Evolutionary conservation across 2,329 filamentous ascomycete genomes (phyloP).

Genomic region (Shiraia bambusicola): DNA sequence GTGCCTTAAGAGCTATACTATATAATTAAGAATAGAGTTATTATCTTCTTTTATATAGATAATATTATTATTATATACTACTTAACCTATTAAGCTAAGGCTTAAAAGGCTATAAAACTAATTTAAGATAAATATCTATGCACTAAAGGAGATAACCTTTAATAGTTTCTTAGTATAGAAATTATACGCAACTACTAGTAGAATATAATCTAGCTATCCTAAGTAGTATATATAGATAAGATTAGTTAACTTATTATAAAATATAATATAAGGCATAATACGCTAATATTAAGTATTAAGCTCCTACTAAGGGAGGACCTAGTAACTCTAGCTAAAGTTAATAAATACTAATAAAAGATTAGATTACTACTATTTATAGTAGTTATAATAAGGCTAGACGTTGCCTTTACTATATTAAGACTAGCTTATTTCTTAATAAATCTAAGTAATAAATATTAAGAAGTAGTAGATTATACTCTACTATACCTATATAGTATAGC

Average conservation of each 20-base stretch:
- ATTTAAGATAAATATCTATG: slow-evolving; percentile 3
- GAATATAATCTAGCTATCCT: not conserved
- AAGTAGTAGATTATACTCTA: too few relatives aligned
- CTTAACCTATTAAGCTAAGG: not conserved
- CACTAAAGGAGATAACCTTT: slow-evolving; percentile 3
- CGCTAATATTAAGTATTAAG: too few relatives aligned
- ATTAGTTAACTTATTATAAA: not conserved
- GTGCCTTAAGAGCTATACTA: slow-evolving; percentile 7
- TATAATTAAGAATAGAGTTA: slow-evolving; percentile 7
- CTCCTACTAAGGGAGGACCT: too few relatives aligned
- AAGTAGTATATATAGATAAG: not conserved
- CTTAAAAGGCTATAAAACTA: not conserved
- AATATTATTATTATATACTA: slow-evolving; percentile 8
- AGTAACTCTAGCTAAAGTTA: too few relatives aligned
- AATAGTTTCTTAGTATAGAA: slow-evolving; percentile 11
- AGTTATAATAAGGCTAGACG: slow-evolving; percentile 5
- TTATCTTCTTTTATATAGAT: not conserved
- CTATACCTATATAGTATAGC: too few relatives aligned
- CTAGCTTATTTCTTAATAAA: too few relatives aligned
- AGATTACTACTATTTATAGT: slow-evolving; percentile 1
- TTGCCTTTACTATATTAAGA: slow-evolving; percentile 5
- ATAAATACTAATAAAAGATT: not conserved
- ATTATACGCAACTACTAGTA: not conserved
- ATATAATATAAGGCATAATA: too few relatives aligned
- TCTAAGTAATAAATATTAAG: too few relatives aligned